Evolutionary conservation across 768 basidiomycete genomes (phyloP).

Genomic region (Gloeostereum incarnatum): DNA sequence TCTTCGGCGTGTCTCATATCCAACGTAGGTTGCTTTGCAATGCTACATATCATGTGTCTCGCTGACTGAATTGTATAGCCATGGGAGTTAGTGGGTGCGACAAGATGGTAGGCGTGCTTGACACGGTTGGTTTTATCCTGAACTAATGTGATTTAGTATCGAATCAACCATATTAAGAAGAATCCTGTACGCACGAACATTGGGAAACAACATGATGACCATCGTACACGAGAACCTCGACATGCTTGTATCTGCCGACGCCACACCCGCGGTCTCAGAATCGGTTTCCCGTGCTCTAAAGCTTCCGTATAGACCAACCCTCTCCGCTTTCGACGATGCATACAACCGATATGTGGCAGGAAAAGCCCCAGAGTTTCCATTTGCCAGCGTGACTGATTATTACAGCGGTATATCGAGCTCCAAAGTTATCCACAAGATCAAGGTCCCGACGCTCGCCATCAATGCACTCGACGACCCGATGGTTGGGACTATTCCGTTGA

Average conservation of each 20-base stretch:
- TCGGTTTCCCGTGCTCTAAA: background rate
- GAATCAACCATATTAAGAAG: slow-evolving; percentile 43
- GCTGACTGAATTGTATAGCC: slow-evolving; percentile 26
- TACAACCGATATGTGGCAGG: slow-evolving; percentile 37
- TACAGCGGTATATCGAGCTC: slow-evolving; percentile 36
- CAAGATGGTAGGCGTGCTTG: slow-evolving; percentile 27
- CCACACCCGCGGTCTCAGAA: background rate
- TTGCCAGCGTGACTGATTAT: background rate
- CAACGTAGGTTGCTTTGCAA: slow-evolving; percentile 44
- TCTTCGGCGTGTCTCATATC: slow-evolving; percentile 58
- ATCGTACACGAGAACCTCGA: background rate
- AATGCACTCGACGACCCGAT: slow-evolving; percentile 78
- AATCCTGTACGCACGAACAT: slow-evolving; percentile 62
- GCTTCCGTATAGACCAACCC: slow-evolving; percentile 1
- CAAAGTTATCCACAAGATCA: slow-evolving; percentile 44
- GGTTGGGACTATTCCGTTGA: slow-evolving; percentile 47
- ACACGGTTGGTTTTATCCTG: background rate
- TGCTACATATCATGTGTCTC: slow-evolving; percentile 8
- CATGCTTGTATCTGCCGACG: background rate
- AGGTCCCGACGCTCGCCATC: slow-evolving; percentile 66
- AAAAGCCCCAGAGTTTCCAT: background rate
- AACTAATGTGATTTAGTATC: slow-evolving; percentile 28
- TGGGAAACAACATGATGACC: slow-evolving; percentile 48
- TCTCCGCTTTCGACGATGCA: slow-evolving; percentile 51
- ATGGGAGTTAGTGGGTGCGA: slow-evolving; percentile 42